Base-by-base conservation (phyloP, 176 grass and related monocot genomes). In the Oryza brachyantha region DNA sequence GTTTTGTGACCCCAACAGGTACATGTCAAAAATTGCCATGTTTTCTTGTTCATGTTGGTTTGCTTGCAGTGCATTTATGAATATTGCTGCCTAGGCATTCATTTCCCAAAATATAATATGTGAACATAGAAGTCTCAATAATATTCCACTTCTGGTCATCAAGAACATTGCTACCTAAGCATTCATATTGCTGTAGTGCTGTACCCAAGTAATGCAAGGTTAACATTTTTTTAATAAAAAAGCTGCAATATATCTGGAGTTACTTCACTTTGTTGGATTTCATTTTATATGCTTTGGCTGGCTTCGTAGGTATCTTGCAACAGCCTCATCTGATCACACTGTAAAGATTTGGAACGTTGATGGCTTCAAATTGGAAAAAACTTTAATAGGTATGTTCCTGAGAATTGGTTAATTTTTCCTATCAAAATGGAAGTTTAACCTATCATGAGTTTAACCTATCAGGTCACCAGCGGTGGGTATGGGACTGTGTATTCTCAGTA, bases 311-410 rank as follows among this genome's bases (percentile, higher is more conserved):
- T 95, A 95, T 72, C 96, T 95, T 79, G 96, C 88, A 50, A 99
- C 96, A 60, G 92, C 96, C 21, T 93, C 90, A 81, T 88, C 92
- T 43, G 96, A 99, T 66, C 78, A 87, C 83, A 89, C 96, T 57
- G 96, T 95, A 46, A 99, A 99, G 83, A 99, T 99, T 79, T 99
- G 92, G 92, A 95, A 95, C 72, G 96, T 93, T 55, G 92, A 95
- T 68, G 96, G 96, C 29, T 99, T 98, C 81, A 95, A 93, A 60
- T 76, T 98, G 96, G 96, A 93, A 84, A 84, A 39, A 81, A 91
- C 90, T 50, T 66, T 95, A 82, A 82, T 86, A 0, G 96, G 96
- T 94, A 94, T 71, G 69, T 61, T 72, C 41, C 22, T 2, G 16
- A 22, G 9, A 26, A 41, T 27, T 57, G 57, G 2, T 21, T 37